Base-by-base conservation (phyloP, 2,329 filamentous ascomycete species). In the Penicillium sp. region DNA sequence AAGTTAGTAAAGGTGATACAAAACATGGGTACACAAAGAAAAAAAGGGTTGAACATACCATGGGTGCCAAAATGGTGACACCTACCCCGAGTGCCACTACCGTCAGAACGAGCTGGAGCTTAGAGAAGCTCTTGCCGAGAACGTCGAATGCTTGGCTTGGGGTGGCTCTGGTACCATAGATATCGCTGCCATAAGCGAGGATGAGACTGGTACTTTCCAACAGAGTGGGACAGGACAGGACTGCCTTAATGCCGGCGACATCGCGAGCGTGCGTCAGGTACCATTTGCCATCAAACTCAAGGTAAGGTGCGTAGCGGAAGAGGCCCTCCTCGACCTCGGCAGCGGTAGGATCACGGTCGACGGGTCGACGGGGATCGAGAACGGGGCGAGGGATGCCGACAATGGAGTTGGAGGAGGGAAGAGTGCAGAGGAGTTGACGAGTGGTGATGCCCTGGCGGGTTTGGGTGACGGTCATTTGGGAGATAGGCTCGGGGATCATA, bases 201-300 rank as follows among this genome's bases (percentile, higher is more conserved):
- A 99, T 83, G 52, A 97, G 73, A 66, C 89, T 93, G 1, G 94
- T 97, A 75, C 92, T 97, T 78, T 99, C 94, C 29, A 99, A 83
- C 4, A 91, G 73, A 1, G 91, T 90, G 0, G 92, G 90, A 16
- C 84, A 84, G 0, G 91, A 86, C 29, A 93, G 82, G 18, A 97
- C 85, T 43, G 84, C 79, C 56, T 83, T 79, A 40, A 96, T 83
- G 5, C 91, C 92, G 2, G 92, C 56, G 1, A 97, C 83, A 59
- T 96, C 90, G 18, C 92, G 86, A 62, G 88, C 82, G 73, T 99
- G 94, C 29, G 89, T 91, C 44, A 97, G 75, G 52, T 90, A 83
- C 76, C 86, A 87, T 61, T 89, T 88, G 0, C 92, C 88, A 65
- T 97, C 91, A 56, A 97, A 87, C 52, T 95, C 90, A 49, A 97